Percentiles rank a stretch among this genome's conserved stretches.
phyloP scores from a whole-genome alignment of 306 rosid genomes.

The Prunus persica region DNA sequence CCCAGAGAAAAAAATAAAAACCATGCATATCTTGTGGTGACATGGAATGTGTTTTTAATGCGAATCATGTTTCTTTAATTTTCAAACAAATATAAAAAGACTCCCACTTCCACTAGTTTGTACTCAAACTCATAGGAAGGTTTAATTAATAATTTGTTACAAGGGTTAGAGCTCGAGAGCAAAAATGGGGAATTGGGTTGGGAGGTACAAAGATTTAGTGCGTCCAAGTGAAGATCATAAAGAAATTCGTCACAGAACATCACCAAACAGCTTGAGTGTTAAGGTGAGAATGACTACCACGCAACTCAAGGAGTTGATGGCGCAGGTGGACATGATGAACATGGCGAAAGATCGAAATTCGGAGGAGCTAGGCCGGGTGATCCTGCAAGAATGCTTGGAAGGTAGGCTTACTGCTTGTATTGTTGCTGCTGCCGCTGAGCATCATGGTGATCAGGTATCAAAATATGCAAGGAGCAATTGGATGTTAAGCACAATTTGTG shows the following conservation, averaged over 20 bases:
- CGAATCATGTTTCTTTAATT: too few relatives aligned
- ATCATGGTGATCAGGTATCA: not conserved
- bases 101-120: too few relatives aligned
- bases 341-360: not conserved
- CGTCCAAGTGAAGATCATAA: too few relatives aligned
- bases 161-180: too few relatives aligned
- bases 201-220: too few relatives aligned
- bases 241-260: not conserved
- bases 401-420: constrained; percentile 37
- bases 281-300: constrained; percentile 38
- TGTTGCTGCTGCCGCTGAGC: not conserved
- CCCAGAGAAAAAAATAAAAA: too few relatives aligned
- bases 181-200: too few relatives aligned
- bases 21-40: too few relatives aligned
- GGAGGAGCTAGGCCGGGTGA: constrained; percentile 28
- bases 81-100: too few relatives aligned
- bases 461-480: constrained; percentile 5
- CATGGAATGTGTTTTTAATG: too few relatives aligned
- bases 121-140: too few relatives aligned
- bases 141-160: too few relatives aligned
- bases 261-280: constrained; percentile 12
- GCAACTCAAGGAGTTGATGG: constrained; percentile 39
- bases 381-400: constrained; percentile 37
- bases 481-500: constrained; percentile 30
- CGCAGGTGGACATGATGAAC: constrained; percentile 21